Conservation (phyloP, 768 basidiomycete species). For the Russula sp. region DNA sequence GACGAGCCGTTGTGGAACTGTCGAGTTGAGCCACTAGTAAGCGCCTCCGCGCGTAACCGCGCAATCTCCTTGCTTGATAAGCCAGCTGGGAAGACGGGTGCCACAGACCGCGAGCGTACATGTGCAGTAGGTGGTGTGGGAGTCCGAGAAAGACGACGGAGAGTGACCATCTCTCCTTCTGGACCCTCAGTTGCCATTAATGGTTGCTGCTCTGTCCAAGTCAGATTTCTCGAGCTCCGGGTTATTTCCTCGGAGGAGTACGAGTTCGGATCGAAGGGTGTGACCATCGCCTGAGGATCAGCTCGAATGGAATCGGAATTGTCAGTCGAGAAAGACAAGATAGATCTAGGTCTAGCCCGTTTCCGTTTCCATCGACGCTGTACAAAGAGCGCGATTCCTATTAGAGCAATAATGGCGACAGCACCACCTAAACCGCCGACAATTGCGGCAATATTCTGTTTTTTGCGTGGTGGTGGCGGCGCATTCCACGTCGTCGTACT, state of each 20-base stretch:
- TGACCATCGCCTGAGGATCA: background rate
- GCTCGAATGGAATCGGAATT: background rate
- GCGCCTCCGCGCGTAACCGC: conserved; percentile 5
- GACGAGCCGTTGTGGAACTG: background rate
- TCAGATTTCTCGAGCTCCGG: background rate
- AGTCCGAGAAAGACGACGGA: background rate
- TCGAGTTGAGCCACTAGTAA: background rate
- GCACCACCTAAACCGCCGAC: conserved; percentile 28
- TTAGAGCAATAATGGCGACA: background rate
- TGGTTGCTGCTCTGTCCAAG: background rate
- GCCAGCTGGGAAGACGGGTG: conserved; percentile 3
- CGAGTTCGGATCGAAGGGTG: conserved; percentile 6
- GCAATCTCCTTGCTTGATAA: conserved; percentile 20
- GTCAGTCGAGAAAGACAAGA: background rate
- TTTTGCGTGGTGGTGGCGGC: background rate
- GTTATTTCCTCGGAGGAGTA: background rate
- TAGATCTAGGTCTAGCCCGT: background rate
- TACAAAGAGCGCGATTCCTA: background rate
- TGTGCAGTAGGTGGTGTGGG: too few species aligned
- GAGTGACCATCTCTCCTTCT: background rate
- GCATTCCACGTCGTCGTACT: background rate
- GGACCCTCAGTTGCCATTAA: background rate
- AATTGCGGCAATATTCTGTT: conserved; percentile 18
- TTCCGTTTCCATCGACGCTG: conserved; percentile 16
- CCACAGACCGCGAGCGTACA: background rate